A percentile compares a stretch with the other conserved stretches of the same genome.
phyloP scores from a whole-genome alignment of 176 grass and related monocot genomes.

The Oryza glaberrima region DNA sequence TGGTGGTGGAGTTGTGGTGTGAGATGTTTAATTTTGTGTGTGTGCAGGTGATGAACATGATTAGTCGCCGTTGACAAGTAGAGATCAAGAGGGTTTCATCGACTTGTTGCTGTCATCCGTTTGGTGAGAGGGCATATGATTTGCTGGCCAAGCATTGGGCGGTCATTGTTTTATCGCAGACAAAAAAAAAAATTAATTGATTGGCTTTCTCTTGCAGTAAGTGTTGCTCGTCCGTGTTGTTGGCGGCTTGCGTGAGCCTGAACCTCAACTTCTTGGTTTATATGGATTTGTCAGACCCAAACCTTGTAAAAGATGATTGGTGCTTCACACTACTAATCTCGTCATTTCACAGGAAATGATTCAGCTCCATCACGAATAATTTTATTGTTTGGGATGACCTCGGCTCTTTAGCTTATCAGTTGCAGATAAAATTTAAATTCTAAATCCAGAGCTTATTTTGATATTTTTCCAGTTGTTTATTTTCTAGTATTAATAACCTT shows the following conservation, averaged over 20 bases:
- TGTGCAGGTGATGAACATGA: not conserved
- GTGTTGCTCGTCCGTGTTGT: not conserved
- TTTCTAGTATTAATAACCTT: too few relatives aligned
- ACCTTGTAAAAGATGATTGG: slow-evolving; percentile 39
- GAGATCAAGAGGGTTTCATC: not conserved
- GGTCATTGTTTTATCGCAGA: slow-evolving; percentile 42
- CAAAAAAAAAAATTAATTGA: not conserved
- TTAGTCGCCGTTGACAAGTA: slow-evolving; percentile 52
- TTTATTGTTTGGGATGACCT: not conserved
- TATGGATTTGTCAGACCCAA: not conserved
- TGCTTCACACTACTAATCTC: slow-evolving; percentile 11
- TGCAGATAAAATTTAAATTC: too few relatives aligned
- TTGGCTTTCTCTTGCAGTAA: not conserved
- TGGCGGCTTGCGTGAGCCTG: slow-evolving; percentile 12
- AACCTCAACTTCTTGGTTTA: not conserved
- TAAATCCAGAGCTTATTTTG: too few relatives aligned
- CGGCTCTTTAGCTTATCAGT: too few relatives aligned
- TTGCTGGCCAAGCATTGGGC: slow-evolving; percentile 45
- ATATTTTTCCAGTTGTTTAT: too few relatives aligned
- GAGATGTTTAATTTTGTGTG: not conserved
- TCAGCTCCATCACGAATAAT: slow-evolving; percentile 35
- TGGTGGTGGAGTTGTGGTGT: slow-evolving; percentile 36
- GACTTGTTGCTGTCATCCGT: slow-evolving; percentile 38
- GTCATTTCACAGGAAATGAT: not conserved
- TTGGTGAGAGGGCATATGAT: slow-evolving; percentile 37